A percentile compares a stretch with the other conserved stretches of the same genome.
Evolutionary conservation across 768 basidiomycete species (phyloP).

Genomic region (Mycena alexandri): DNA sequence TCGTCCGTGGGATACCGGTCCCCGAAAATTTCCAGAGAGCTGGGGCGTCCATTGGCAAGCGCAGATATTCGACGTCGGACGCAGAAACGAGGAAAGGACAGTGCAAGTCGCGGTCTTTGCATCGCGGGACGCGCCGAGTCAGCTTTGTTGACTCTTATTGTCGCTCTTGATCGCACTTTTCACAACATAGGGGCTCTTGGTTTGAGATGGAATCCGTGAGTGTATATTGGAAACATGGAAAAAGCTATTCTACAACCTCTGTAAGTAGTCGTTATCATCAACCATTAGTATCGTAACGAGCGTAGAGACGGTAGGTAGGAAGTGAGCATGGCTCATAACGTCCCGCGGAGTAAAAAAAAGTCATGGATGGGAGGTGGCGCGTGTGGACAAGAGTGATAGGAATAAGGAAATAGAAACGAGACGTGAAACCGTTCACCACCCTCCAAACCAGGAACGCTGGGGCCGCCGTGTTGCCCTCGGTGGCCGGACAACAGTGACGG

Average conservation of each 20-base stretch:
- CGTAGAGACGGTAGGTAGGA: constrained; percentile 29
- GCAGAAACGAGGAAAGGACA: constrained; percentile 14
- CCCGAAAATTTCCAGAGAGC: constrained; percentile 67
- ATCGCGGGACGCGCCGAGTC: constrained; percentile 20
- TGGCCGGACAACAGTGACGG: constrained; percentile 57
- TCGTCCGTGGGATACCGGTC: constrained; percentile 79
- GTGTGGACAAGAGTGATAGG: constrained; percentile 48
- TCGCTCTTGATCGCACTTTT: too few species aligned
- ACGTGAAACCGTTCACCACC: constrained; percentile 60
- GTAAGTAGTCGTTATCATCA: constrained; percentile 30
- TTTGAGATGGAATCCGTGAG: constrained; percentile 13
- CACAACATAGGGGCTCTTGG: not conserved
- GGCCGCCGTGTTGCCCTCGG: constrained; percentile 61
- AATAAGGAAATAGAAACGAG: constrained; percentile 48
- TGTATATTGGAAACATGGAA: constrained; percentile 32
- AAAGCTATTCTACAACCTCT: constrained; percentile 36
- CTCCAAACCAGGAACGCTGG: constrained; percentile 71
- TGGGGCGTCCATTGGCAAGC: constrained; percentile 35
- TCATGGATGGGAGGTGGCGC: constrained; percentile 25
- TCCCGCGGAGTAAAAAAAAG: constrained; percentile 32
- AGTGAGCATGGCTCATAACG: constrained; percentile 38
- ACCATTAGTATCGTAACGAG: constrained; percentile 39
- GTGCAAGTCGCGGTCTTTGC: constrained; percentile 24
- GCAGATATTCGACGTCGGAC: constrained; percentile 27
- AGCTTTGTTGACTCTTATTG: constrained; percentile 20